These are phyloP conservation scores for Allantophomopsis lycopodina DNA, from an alignment of 2,329 filamentous ascomycete genomes.

Conservation along the genomic window DNA sequence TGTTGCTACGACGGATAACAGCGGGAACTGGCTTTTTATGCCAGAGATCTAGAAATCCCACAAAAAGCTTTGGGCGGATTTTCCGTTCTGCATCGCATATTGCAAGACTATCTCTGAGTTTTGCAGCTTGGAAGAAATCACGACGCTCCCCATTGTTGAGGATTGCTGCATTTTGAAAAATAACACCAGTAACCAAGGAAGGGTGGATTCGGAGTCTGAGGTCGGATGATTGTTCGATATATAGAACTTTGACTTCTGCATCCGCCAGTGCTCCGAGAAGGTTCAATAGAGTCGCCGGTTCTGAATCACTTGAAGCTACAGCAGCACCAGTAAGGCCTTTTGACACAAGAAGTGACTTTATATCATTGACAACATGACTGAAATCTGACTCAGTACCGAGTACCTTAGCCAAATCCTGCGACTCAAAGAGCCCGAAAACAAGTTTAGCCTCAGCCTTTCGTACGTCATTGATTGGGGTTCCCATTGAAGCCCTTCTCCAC, in stretches of 20 bases:
- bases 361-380: no score
- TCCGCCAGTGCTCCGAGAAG: conserved; percentile 5
- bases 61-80: conserved; percentile 20
- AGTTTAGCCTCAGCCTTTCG: no score
- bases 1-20: conserved; percentile 20
- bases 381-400: no score
- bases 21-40: conserved; percentile 18
- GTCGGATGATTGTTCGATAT: conserved; percentile 12
- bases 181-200: conserved; percentile 19
- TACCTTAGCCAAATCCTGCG: no score
- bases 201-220: conserved; percentile 14
- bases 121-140: conserved; percentile 25
- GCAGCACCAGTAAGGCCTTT: no score
- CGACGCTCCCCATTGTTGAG: conserved; percentile 22
- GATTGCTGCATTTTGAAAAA: conserved; percentile 26
- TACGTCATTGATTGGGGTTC: no score
- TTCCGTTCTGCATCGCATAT: conserved; percentile 17
- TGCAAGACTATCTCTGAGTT: conserved; percentile 19
- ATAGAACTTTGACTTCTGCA: conserved; percentile 8
- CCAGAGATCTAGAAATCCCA: conserved; percentile 23
- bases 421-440: no score
- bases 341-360: no score
- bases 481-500: no score
- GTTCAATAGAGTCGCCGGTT: no score
- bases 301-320: no score